Evolutionary conservation across 805 yeast genomes (phyloP), one percentile per base, ranked within the genome.

Genomic region (Monosporozyma solicola): DNA sequence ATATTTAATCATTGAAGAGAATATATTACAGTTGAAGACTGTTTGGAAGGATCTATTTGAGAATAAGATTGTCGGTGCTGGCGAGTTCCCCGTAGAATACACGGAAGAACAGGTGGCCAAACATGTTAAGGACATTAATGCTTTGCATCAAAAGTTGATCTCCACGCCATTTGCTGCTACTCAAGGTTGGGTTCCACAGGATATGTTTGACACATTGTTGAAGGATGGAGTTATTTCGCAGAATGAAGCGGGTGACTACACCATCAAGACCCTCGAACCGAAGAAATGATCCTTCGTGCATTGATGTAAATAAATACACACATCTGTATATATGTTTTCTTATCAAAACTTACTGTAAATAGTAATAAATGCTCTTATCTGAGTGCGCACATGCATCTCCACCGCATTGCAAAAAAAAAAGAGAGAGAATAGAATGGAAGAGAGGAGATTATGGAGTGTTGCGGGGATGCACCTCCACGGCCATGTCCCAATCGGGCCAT

Each of bases 141-240:
- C 75, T 32, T 86, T 87, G 73, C 92, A 88, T 69, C 72, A 79
- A 57, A 82, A 80, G 59, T 70, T 86, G 48, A 77, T 84, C 39
- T 74, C 83, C 5, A 77, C 82, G 50, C 97, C 97, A 44, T 91
- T 89, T 69, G 84, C 87, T 32, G 92, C 92, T 48, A 86, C 97
- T 25, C 85, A 87, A 52, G 97, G 97, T 5, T 92, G 97, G 96
- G 79, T 94, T 53, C 97, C 98, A 16, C 96, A 89, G 65, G 96
- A 89, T 65, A 82, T 89, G 85, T 91, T 92, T 64, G 84, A 81
- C 35, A 79, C 79, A 49, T 74, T 88, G 61, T 69, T 82, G 43
- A 80, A 81, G 22, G 83, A 83, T 55, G 94, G 92, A 0, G 74
- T 84, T 53, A 74, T 92, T 53, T 81, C 79, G 51, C 77, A 82